Conservation (phyloP, 2,329 filamentous ascomycete species). For the Phaeosphaeria sp. region DNA sequence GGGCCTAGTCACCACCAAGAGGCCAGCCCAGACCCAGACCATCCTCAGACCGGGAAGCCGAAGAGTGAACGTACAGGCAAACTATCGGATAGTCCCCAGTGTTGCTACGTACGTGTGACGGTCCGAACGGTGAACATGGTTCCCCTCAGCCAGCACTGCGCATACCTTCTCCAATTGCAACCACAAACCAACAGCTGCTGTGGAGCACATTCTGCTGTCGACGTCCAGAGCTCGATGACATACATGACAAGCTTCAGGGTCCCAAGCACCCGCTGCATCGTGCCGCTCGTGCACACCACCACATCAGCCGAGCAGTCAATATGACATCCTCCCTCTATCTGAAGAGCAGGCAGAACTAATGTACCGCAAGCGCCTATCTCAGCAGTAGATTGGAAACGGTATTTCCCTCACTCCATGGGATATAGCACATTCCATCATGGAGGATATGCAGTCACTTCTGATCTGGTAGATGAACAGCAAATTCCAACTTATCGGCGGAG, state of each 20-base stretch:
- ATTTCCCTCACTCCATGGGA: neutral
- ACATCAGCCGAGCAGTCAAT: neutral
- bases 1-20: neutral
- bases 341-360: neutral
- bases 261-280: constrained; percentile 13
- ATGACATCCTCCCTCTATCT: neutral
- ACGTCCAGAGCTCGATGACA: neutral
- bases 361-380: neutral
- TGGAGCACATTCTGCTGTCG: constrained; percentile 8
- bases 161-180: neutral
- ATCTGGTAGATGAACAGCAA: neutral
- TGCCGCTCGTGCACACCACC: constrained; percentile 9
- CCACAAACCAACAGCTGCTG: constrained; percentile 6
- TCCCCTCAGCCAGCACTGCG: neutral
- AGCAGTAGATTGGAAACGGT: neutral
- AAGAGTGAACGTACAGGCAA: neutral
- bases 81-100: neutral
- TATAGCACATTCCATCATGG: neutral
- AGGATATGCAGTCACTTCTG: neutral
- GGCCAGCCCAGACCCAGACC: neutral
- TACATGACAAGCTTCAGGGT: constrained; percentile 9
- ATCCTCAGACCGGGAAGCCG: neutral
- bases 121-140: constrained; percentile 1
- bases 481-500: constrained; percentile 9
- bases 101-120: neutral